Conservation (phyloP, 345 rosid genomes). For the Mangifera indica region DNA sequence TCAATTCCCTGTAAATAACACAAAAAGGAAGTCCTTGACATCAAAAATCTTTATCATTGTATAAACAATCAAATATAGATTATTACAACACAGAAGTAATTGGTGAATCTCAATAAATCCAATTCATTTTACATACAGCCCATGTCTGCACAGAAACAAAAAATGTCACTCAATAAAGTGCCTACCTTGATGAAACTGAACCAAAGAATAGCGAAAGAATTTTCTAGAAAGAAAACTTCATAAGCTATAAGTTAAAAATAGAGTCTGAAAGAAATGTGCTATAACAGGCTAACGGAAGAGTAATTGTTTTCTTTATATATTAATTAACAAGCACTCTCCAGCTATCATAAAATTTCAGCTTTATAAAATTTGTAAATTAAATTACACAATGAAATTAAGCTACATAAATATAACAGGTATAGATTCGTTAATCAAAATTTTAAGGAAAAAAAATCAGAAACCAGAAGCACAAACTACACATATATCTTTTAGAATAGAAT, state of each 20-base stretch:
- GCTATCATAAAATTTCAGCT: not conserved
- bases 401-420: not conserved
- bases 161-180: not conserved
- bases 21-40: conserved; percentile 2
- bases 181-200: not conserved
- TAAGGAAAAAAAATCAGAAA: not conserved
- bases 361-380: not conserved
- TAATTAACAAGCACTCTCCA: too few relatives aligned
- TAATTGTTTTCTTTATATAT: not conserved
- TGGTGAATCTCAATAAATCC: not conserved
- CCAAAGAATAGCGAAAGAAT: too few relatives aligned
- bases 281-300: not conserved
- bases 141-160: not conserved
- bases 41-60: not conserved
- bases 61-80: not conserved
- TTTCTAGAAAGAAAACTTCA: too few relatives aligned
- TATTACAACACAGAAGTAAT: not conserved
- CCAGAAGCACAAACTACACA: conserved; percentile 1
- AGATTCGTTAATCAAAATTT: not conserved
- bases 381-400: not conserved
- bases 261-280: not conserved
- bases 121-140: not conserved
- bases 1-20: conserved; percentile 77
- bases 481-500: not conserved
- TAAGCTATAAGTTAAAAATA: too few relatives aligned